Evolutionary conservation across 768 basidiomycete species (phyloP).

Genomic region (Crassisporium funariophilum): DNA sequence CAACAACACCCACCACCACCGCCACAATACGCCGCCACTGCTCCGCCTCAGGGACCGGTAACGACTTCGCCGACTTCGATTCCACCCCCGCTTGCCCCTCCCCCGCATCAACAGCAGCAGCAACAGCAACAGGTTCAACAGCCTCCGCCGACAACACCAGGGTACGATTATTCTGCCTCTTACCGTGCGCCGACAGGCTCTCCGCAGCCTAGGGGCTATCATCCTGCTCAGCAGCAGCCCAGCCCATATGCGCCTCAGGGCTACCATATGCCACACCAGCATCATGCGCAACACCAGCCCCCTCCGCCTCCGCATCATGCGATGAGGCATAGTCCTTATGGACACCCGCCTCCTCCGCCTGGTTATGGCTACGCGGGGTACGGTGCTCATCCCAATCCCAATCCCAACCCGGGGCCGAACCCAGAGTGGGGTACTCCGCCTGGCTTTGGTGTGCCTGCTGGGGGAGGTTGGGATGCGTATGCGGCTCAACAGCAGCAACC

Average conservation of each 20-base stretch:
- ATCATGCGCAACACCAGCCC: constrained; percentile 19
- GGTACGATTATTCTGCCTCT: constrained; percentile 17
- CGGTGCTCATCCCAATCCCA: no score
- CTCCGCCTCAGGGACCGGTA: constrained; percentile 11
- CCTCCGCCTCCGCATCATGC: constrained; percentile 23
- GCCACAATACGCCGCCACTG: constrained; percentile 11
- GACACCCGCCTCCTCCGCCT: constrained; percentile 23
- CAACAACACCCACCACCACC: constrained; percentile 20
- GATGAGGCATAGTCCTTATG: constrained; percentile 22
- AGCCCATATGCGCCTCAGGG: constrained; percentile 11
- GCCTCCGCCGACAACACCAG: constrained; percentile 2
- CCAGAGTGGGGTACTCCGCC: constrained; percentile 26
- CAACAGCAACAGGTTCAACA: constrained; percentile 13
- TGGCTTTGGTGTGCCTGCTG: constrained; percentile 13
- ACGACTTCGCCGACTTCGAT: constrained; percentile 15
- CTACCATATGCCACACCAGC: constrained; percentile 21
- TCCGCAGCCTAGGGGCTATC: constrained; percentile 15
- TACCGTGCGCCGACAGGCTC: constrained; percentile 18
- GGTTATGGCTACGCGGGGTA: constrained; percentile 30
- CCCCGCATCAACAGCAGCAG: constrained; percentile 17
- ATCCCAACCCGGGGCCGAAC: no score
- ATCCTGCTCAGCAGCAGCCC: constrained; percentile 13
- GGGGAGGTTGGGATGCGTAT: constrained; percentile 19
- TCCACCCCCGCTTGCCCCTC: constrained; percentile 22
- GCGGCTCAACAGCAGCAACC: constrained; percentile 15